phyloP scores from a whole-genome alignment of 345 rosid genomes.

The Heritiera fomes region DNA sequence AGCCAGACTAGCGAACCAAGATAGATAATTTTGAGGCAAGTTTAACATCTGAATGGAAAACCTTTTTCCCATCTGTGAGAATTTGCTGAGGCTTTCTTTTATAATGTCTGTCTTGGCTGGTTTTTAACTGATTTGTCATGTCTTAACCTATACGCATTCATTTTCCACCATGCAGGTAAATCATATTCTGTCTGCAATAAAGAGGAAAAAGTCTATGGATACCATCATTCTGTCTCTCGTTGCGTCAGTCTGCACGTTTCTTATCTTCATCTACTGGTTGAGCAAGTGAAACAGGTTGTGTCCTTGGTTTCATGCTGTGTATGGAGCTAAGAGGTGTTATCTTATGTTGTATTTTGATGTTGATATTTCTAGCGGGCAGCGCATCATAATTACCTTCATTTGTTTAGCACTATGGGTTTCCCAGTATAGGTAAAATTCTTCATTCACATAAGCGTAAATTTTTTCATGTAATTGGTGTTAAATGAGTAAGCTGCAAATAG shows the following conservation, averaged over 20 bases:
- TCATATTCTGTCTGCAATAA: constrained; percentile 72
- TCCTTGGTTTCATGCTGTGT: constrained; percentile 7
- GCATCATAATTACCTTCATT: constrained; percentile 24
- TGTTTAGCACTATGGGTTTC: constrained; percentile 20
- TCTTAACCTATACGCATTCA: neutral
- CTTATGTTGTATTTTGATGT: constrained; percentile 25
- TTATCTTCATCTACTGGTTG: constrained; percentile 91
- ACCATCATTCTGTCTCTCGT: constrained; percentile 88
- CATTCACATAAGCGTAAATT: neutral
- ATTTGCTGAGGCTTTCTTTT: neutral
- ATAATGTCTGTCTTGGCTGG: neutral
- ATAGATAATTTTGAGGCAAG: neutral
- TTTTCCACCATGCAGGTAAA: constrained; percentile 64
- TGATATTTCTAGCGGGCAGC: constrained; percentile 22
- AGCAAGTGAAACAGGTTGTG: constrained; percentile 49
- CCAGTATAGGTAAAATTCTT: constrained; percentile 17
- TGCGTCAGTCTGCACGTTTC: constrained; percentile 92
- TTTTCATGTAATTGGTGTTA: constrained; percentile 11
- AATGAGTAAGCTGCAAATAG: constrained; percentile 14
- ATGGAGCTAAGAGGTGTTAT: constrained; percentile 20
- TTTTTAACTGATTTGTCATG: neutral
- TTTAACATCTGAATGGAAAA: neutral
- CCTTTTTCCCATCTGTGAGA: neutral
- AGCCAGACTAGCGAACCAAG: neutral
- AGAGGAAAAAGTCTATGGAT: constrained; percentile 97